Conservation (phyloP, 352 stramenopile genomes). For the Globisporangium echinulatum region DNA sequence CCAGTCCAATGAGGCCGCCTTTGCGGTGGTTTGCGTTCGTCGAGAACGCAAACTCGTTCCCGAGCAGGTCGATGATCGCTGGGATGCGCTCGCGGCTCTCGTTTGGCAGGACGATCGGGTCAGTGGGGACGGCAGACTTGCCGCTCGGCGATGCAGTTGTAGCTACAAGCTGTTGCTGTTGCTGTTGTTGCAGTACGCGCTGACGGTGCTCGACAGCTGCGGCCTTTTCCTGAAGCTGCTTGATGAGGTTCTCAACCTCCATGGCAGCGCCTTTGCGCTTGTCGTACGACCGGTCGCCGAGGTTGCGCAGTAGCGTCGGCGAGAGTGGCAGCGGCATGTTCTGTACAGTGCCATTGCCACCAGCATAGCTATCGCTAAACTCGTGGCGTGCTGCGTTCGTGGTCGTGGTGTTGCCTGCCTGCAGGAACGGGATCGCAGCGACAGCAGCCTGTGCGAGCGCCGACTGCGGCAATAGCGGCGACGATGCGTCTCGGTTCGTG, state of each 20-base stretch:
- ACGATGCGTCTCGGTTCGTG: constrained; percentile 13
- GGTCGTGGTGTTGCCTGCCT: constrained; percentile 9
- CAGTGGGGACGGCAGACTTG: background rate
- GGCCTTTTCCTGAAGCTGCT: constrained; percentile 93
- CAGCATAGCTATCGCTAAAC: constrained; percentile 5
- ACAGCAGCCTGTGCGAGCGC: constrained; percentile 38
- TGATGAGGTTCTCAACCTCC: constrained; percentile 98
- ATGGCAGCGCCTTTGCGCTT: constrained; percentile 98
- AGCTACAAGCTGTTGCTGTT: constrained; percentile 36
- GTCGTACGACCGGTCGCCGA: constrained; percentile 98
- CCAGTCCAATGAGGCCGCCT: constrained; percentile 97
- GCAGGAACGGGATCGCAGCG: constrained; percentile 40
- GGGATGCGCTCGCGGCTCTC: constrained; percentile 79
- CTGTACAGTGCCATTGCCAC: background rate
- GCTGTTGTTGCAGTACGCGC: constrained; percentile 42
- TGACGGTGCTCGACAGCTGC: constrained; percentile 68
- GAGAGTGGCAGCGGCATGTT: constrained; percentile 66
- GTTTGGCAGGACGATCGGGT: constrained; percentile 23
- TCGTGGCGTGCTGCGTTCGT: background rate
- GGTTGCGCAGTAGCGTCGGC: constrained; percentile 77
- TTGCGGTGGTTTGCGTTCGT: constrained; percentile 99
- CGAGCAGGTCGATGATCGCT: constrained; percentile 94
- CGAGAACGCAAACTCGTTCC: constrained; percentile 97
- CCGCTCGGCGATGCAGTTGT: constrained; percentile 14
- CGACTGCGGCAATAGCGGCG: constrained; percentile 56